A percentile compares a stretch with the other conserved stretches of the same genome.
Evolutionary conservation across 2,329 filamentous ascomycete genomes (phyloP).

Genomic region (Fusarium albidum): DNA sequence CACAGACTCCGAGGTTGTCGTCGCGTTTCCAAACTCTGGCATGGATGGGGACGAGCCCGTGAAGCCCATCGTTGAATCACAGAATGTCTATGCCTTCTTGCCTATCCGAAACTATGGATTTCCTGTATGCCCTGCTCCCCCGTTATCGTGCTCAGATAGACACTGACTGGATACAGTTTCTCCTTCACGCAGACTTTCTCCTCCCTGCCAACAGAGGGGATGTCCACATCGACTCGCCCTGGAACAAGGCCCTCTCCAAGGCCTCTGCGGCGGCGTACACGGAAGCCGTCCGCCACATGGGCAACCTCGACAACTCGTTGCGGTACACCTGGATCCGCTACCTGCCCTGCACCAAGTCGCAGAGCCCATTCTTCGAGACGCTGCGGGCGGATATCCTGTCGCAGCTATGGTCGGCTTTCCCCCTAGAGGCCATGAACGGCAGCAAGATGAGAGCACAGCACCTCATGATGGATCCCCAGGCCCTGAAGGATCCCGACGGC

Average conservation of each 20-base stretch:
- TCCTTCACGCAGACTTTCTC: constrained; percentile 41
- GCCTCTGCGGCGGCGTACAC: background rate
- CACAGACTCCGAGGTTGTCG: background rate
- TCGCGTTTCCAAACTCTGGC: constrained; percentile 1
- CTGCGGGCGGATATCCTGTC: background rate
- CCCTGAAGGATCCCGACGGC: constrained; percentile 1
- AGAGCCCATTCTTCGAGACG: background rate
- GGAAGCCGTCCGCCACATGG: constrained; percentile 4
- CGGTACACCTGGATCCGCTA: background rate
- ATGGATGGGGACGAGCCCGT: background rate
- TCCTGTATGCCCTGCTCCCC: constrained; percentile 13
- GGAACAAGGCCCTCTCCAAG: constrained; percentile 34
- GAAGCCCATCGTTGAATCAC: background rate
- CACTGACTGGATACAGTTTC: constrained; percentile 25
- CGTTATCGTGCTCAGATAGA: background rate
- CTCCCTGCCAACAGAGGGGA: constrained; percentile 36
- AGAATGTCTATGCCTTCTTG: constrained; percentile 16
- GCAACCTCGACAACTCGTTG: background rate
- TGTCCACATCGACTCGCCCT: constrained; percentile 25
- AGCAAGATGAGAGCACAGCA: background rate
- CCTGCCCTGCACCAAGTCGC: background rate
- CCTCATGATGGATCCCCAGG: background rate
- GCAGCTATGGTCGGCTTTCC: background rate
- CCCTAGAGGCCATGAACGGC: background rate
- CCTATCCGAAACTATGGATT: constrained; percentile 29